Base-by-base conservation (phyloP, 2,329 filamentous ascomycete species). In the Cercospora zeae-maydis region DNA sequence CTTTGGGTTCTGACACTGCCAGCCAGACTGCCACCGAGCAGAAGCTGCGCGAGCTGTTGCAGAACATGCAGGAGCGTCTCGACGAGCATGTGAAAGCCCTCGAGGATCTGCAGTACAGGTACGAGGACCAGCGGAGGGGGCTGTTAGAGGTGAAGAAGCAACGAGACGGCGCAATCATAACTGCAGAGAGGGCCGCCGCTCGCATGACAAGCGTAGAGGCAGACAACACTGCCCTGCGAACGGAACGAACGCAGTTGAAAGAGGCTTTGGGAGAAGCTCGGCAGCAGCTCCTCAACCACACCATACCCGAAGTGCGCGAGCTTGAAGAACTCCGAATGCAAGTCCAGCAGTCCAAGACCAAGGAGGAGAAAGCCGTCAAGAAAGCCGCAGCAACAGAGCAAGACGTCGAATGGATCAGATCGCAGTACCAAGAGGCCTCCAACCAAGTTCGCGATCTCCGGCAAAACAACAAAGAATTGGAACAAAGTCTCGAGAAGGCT, bases 361-460 rank as follows among this genome's bases (percentile, higher is more conserved):
- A 73, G 45, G 71, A 70, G 45, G 64, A 69, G 11, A 70, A 72
- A 45, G 66, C 73, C 5, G 67, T 73, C 9, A 71, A 71, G 37
- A 68, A 72, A 7, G 72, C 78, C 11, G 64, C 72, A 33, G 73
- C 68, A 13, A 65, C 73, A 1, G 75, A 82, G 30, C 78, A 77
- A 13, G 83, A 86, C 3, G 76, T 81, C 27, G 83, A 86, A 1
- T 90, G 86, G 69, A 77, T 81, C 11, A 82, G 84, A 58, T 78
- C 79, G 3, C 77, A 81, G 9, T 90, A 89, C 69, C 87, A 88
- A 68, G 78, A 82, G 21, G 81, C 83, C 0, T 85, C 84, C 8
- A 79, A 80, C 33, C 73, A 78, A 1, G 81, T 80, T 2, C 76
- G 77, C 13, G 77, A 78, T 14, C 74, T 85, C 2, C 74, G 76